Evolutionary conservation across 257 asterid genomes (phyloP), one percentile per base, ranked within the genome.

Genomic region (Nyctanthes arbortristis): DNA sequence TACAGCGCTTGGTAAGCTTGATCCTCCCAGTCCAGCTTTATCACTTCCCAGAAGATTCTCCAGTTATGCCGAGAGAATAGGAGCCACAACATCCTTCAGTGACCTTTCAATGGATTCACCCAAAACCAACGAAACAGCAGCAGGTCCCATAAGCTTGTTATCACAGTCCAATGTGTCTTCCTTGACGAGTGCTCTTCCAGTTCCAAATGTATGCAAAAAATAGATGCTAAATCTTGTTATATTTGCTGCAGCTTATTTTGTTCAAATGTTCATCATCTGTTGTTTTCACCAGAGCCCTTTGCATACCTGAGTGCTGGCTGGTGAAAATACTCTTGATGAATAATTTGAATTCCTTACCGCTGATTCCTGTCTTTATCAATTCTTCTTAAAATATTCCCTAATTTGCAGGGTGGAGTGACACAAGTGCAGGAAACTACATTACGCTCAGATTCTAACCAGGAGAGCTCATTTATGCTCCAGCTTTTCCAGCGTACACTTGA

Each of bases 1-100:
- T 60, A 55, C 82, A 61, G 82, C 75, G 29, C 96, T 75, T 72
- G 43, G 75, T 66, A 84, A 75, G 66, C 74, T 78, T 77, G 98
- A 90, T 67, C 75, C 81, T 73, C 82, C 85, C 32, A 86, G 96
- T 62, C 67, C 88, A 30, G 43, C 87, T 59, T 78, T 84, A 77
- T 73, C 95, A 75, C 70, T 77, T 33, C 90, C 93, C 3, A 84
- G 90, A 65, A 87, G 88, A 76, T 85, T 80, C 82, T 84, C 97
- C 30, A 91, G 96, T 79, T 91, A 94, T 75, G 99, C 97, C 1
- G 97, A 89, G 88, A 84, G 99, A 81, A 89, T 94, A 79, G 83
- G 97, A 69, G 89, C 92, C 30, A 63, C 87, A 10, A 81, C 91
- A 43, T 81, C 96, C 66, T 84, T 84, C 59, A 68, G 79, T 65